Base-by-base conservation (phyloP, 768 basidiomycete species). In the Suillus alpinus region DNA sequence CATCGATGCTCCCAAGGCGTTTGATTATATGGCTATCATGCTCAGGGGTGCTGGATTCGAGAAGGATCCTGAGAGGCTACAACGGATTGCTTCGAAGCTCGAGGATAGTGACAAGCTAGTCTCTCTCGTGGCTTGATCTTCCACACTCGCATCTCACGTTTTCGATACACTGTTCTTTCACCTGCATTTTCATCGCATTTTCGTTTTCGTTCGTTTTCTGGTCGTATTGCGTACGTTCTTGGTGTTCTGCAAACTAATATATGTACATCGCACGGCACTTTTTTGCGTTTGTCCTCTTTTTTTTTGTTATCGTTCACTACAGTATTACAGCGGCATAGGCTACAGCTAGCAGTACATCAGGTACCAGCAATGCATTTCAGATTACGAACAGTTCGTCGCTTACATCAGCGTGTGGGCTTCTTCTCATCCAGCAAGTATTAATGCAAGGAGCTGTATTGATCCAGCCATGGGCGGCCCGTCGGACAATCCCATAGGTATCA, bases 1-100 rank as follows among this genome's bases (percentile, higher is more conserved):
- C 36, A 86, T 93, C 4, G 47, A 49, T 49, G 47, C 47, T 49
- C 47, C 47, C 26, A 49, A 49, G 47, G 47, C 47, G 26, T 49
- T 49, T 49, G 47, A 49, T 7, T 49, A 29, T 14, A 49, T 49
- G 71, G 91, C 86, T 12, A 78, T 83, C 62, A 85, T 96, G 77
- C 74, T 96, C 60, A 86, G 83, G 71, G 87, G 86, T 34, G 83
- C 88, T 16, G 81, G 80, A 31, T 74, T 95, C 56, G 76, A 78
- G 63, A 70, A 69, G 67, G 85, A 88, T 64, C 83, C 85, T 62
- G 86, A 84, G 61, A 79, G 80, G 57, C 80, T 80, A 56, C 73
- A 75, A 59, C 83, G 81, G 49, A 77, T 92, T 60, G 82, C 84
- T 36, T 77, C 80, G 53, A 90, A 88, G 78, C 86, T 84, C 32